Conservation (phyloP, 163 green algal species). For the Scenedesmus sp. region DNA sequence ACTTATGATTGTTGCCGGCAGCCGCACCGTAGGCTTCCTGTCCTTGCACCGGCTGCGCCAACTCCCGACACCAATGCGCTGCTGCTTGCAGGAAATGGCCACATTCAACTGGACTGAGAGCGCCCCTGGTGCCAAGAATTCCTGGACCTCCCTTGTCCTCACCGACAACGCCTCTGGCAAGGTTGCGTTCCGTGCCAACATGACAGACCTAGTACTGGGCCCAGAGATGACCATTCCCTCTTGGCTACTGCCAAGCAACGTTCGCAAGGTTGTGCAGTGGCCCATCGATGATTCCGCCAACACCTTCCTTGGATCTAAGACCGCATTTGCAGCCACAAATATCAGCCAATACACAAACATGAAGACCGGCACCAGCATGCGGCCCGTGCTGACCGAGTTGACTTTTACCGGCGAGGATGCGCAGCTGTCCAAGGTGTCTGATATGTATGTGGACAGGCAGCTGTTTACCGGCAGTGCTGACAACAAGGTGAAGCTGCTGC, state of each 20-base stretch:
- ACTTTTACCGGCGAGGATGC: neutral
- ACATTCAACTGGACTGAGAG: conserved; percentile 30
- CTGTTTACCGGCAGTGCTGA: conserved; percentile 3
- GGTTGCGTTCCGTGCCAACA: conserved; percentile 28
- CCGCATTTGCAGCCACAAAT: neutral
- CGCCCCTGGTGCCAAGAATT: neutral
- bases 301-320: neutral
- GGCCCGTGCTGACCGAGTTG: conserved; percentile 26
- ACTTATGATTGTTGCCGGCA: too few species aligned
- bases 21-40: too few species aligned
- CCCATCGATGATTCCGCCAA: conserved; percentile 30
- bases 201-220: conserved; percentile 15
- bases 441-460: neutral
- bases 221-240: neutral
- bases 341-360: conserved; percentile 18
- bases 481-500: neutral
- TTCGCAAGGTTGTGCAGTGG: conserved; percentile 20
- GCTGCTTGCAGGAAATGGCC: conserved; percentile 19
- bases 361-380: neutral
- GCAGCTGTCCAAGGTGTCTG: neutral
- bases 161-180: conserved; percentile 5
- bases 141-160: conserved; percentile 7
- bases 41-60: neutral
- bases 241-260: conserved; percentile 37
- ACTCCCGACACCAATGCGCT: too few species aligned